Conservation (phyloP, 352 stramenopile species). For the Globisporangium lucens region DNA sequence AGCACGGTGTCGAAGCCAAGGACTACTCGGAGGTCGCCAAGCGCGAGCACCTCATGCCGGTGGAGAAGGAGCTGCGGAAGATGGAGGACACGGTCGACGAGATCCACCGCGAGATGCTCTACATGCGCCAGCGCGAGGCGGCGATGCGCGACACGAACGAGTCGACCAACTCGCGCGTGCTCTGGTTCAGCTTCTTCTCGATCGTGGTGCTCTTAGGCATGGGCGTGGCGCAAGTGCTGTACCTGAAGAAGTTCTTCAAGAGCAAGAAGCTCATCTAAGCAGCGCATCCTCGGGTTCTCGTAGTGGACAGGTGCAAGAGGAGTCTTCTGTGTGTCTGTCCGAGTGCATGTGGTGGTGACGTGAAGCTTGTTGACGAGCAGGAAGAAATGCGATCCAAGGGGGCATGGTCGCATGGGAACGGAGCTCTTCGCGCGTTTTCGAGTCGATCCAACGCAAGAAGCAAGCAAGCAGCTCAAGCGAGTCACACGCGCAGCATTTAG, state of each 20-base stretch:
- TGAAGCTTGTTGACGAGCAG: neutral
- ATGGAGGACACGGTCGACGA: conserved; percentile 89
- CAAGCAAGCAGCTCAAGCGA: conserved; percentile 1
- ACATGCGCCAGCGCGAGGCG: conserved; percentile 85
- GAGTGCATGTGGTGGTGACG: neutral
- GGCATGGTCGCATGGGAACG: neutral
- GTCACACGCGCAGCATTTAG: conserved; percentile 3
- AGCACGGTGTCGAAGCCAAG: conserved; percentile 86
- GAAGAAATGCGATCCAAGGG: neutral
- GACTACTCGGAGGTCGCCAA: conserved; percentile 89
- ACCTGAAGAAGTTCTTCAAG: conserved; percentile 93
- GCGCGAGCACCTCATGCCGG: conserved; percentile 85
- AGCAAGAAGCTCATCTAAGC: conserved; percentile 90
- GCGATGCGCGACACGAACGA: conserved; percentile 89
- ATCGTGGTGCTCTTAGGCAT: conserved; percentile 84
- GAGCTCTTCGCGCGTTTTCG: conserved; percentile 1
- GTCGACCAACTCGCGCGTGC: conserved; percentile 84
- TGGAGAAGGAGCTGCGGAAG: conserved; percentile 87
- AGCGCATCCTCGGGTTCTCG: neutral
- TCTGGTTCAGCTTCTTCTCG: conserved; percentile 90
- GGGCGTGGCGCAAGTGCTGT: conserved; percentile 86
- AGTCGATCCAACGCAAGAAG: neutral
- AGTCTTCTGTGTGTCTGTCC: neutral
- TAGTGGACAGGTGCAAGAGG: neutral
- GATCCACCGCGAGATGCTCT: conserved; percentile 89